A percentile compares a stretch with the other conserved stretches of the same genome.
Evolutionary conservation across 768 basidiomycete species (phyloP).

Genomic region (Mycena rebaudengoi): DNA sequence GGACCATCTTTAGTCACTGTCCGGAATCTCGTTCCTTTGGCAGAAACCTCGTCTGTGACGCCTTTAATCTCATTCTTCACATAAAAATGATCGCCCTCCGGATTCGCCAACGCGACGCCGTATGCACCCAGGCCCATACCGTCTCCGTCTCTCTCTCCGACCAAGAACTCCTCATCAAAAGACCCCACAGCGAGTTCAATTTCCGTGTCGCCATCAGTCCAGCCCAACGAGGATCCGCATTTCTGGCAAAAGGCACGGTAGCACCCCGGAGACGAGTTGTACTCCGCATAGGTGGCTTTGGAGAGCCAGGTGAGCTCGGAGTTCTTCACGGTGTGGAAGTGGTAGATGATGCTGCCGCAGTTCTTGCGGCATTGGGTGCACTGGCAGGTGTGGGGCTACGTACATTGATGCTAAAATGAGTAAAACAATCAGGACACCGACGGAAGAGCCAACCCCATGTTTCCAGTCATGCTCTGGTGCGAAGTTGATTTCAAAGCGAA

Average conservation of each 20-base stretch:
- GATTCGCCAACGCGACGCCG: slow-evolving; percentile 8
- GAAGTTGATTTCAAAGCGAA: too few species aligned
- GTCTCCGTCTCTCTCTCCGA: slow-evolving; percentile 8
- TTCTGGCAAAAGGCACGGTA: slow-evolving; percentile 14
- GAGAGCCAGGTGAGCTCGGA: too few species aligned
- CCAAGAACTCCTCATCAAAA: slow-evolving; percentile 17
- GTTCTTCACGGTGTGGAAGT: too few species aligned
- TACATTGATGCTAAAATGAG: too few species aligned
- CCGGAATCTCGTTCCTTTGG: slow-evolving; percentile 13
- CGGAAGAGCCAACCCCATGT: too few species aligned
- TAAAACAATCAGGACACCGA: too few species aligned
- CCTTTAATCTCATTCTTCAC: slow-evolving; percentile 15
- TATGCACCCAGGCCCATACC: slow-evolving; percentile 1
- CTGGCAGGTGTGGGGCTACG: too few species aligned
- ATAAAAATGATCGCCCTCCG: slow-evolving; percentile 3
- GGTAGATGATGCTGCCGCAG: too few species aligned
- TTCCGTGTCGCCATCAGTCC: slow-evolving; percentile 1
- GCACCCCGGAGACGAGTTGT: slow-evolving; percentile 5
- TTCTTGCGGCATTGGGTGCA: too few species aligned
- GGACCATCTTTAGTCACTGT: slow-evolving; percentile 2
- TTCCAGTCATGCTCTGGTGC: too few species aligned
- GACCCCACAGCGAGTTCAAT: slow-evolving; percentile 4
- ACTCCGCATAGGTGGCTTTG: slow-evolving; percentile 17
- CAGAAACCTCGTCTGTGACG: not conserved
- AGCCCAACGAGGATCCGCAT: slow-evolving; percentile 16